phyloP scores from a whole-genome alignment of 306 rosid genomes.

The Acmispon strigosus region DNA sequence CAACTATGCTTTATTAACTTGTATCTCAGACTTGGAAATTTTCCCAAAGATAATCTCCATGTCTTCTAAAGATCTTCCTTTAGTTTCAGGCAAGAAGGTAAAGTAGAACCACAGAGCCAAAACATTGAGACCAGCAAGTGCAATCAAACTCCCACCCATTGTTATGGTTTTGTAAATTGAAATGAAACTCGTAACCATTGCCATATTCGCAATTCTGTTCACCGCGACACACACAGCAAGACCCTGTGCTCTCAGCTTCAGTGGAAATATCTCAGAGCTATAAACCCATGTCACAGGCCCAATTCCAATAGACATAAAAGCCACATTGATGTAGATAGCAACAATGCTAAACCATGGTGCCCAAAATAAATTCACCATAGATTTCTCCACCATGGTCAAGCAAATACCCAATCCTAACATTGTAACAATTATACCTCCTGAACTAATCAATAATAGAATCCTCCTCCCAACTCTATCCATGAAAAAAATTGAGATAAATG shows the following conservation, averaged over 20 bases:
- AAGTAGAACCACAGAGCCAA: conserved; percentile 44
- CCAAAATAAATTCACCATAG: conserved; percentile 28
- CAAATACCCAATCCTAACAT: conserved; percentile 29
- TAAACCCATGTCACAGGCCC: conserved; percentile 71
- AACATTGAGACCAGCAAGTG: conserved; percentile 38
- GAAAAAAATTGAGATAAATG: conserved; percentile 29
- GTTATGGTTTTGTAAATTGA: conserved; percentile 42
- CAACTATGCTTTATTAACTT: not conserved
- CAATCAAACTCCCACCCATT: conserved; percentile 48
- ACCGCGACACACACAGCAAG: conserved; percentile 40
- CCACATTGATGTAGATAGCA: conserved; percentile 30
- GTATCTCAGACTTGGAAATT: not conserved
- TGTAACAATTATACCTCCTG: conserved; percentile 32
- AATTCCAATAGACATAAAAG: conserved; percentile 41
- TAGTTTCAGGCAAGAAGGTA: conserved; percentile 60
- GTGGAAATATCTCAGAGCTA: conserved; percentile 57
- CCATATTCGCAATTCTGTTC: conserved; percentile 41
- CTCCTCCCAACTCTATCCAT: conserved; percentile 27
- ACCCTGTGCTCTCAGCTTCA: conserved; percentile 60
- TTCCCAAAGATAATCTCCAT: conserved; percentile 33
- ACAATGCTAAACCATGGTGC: conserved; percentile 26
- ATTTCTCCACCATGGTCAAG: conserved; percentile 39
- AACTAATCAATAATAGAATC: conserved; percentile 35
- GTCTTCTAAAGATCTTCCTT: conserved; percentile 61
- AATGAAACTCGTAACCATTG: conserved; percentile 38